Percentiles rank a stretch among this genome's conserved stretches.
phyloP scores from a whole-genome alignment of 805 yeast species.

The Millerozyma acaciae region DNA sequence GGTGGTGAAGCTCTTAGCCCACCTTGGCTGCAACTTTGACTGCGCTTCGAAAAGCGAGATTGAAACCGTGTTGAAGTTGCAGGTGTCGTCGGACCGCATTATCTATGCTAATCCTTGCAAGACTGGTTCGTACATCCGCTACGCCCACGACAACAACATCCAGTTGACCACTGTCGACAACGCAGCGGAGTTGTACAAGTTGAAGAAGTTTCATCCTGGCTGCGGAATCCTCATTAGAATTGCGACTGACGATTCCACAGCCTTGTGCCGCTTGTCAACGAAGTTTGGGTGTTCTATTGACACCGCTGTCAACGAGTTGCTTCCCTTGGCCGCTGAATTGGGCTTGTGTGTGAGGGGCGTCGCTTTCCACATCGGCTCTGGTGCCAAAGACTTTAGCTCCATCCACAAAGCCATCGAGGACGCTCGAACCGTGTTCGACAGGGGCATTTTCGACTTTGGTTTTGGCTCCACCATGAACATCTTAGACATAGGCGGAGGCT shows the following conservation, averaged over 20 bases:
- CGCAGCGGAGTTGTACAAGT: constrained; percentile 74
- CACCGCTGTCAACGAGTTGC: constrained; percentile 48
- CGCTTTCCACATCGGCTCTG: constrained; percentile 95
- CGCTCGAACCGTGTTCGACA: constrained; percentile 63
- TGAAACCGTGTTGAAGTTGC: constrained; percentile 56
- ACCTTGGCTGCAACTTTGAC: constrained; percentile 76
- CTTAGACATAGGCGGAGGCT: constrained; percentile 94
- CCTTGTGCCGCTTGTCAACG: constrained; percentile 80
- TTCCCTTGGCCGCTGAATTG: constrained; percentile 58
- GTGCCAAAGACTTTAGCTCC: constrained; percentile 70
- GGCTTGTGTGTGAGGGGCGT: constrained; percentile 73
- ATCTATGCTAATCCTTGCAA: constrained; percentile 95
- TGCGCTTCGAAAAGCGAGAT: constrained; percentile 92
- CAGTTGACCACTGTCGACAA: constrained; percentile 86
- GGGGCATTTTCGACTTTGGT: constrained; percentile 34
- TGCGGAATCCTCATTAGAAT: constrained; percentile 75
- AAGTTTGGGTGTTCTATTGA: constrained; percentile 80
- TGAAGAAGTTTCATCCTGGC: constrained; percentile 62
- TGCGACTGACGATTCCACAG: constrained; percentile 82
- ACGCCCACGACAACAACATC: constrained; percentile 56
- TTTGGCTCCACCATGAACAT: constrained; percentile 39
- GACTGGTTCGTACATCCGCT: constrained; percentile 74
- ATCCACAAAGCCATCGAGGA: constrained; percentile 70
- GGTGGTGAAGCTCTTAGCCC: constrained; percentile 54
- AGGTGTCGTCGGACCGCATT: constrained; percentile 62